Percentiles rank a stretch among this genome's conserved stretches.
Conservation (phyloP, 1,284 basidiomycete species). For the Xerocomus nothofagi region DNA sequence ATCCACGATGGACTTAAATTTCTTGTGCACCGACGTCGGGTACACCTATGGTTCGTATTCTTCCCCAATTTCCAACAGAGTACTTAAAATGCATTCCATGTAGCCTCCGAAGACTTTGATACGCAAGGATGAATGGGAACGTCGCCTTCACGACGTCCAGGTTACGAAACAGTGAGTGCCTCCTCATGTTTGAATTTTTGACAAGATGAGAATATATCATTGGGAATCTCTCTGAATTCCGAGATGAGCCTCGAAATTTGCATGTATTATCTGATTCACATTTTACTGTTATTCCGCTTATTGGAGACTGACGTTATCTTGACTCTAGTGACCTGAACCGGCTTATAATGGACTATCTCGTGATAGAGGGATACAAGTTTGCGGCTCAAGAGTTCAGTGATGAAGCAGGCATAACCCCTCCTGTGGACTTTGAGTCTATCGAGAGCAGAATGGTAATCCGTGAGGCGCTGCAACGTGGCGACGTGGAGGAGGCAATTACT, state of each 20-base stretch:
- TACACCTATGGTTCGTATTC: constrained; percentile 34
- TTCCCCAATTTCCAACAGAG: neutral
- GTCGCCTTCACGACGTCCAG: constrained; percentile 68
- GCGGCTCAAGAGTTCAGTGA: constrained; percentile 93
- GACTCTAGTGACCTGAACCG: constrained; percentile 81
- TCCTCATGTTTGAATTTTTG: constrained; percentile 12
- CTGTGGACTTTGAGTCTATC: constrained; percentile 88
- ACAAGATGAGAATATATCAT: constrained; percentile 60
- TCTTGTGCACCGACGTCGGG: constrained; percentile 6
- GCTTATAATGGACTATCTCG: constrained; percentile 97
- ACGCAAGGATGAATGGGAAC: constrained; percentile 74
- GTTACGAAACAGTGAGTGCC: constrained; percentile 74
- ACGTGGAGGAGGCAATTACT: constrained; percentile 92
- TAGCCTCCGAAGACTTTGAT: constrained; percentile 54
- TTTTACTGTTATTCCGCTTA: constrained; percentile 25
- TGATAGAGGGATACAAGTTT: constrained; percentile 96
- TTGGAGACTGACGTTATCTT: constrained; percentile 37
- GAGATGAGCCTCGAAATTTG: constrained; percentile 63
- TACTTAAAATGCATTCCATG: constrained; percentile 5
- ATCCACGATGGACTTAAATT: constrained; percentile 29
- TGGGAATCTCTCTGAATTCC: constrained; percentile 88
- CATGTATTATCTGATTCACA: constrained; percentile 78
- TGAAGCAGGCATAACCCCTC: constrained; percentile 77
- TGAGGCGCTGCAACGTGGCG: constrained; percentile 90
- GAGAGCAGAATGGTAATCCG: constrained; percentile 93